Evolutionary conservation across 148 eudicot species (phyloP).

Genomic region (Rhododendron simsii): DNA sequence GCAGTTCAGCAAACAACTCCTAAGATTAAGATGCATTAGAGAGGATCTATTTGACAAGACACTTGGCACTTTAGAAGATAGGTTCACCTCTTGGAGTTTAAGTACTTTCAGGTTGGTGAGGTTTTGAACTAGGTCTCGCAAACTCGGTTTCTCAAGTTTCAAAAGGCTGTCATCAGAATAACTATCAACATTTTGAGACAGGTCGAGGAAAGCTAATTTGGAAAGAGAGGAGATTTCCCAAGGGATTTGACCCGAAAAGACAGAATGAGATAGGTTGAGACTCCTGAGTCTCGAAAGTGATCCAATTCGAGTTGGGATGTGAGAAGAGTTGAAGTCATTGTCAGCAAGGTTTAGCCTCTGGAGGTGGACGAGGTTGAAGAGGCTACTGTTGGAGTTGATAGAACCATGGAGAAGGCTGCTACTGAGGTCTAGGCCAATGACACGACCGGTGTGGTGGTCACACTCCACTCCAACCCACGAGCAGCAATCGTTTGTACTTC

Average conservation of each 20-base stretch:
- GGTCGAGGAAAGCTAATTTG: neutral
- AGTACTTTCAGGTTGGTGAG: constrained; percentile 19
- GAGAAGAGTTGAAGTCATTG: constrained; percentile 26
- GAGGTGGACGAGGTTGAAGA: constrained; percentile 28
- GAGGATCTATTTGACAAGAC: constrained; percentile 16
- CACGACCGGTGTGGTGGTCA: neutral
- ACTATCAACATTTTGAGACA: rapidly evolving
- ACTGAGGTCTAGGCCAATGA: neutral
- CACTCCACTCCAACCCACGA: neutral
- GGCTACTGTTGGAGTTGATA: neutral
- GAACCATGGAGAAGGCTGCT: constrained; percentile 27
- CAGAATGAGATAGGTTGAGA: neutral
- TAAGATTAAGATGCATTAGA: neutral
- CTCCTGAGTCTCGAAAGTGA: neutral
- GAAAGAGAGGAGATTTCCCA: neutral
- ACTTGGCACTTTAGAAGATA: constrained; percentile 23
- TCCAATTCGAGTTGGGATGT: constrained; percentile 14
- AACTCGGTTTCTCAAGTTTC: constrained; percentile 16
- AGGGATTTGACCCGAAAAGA: neutral
- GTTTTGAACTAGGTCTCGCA: constrained; percentile 16
- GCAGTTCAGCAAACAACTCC: constrained; percentile 14
- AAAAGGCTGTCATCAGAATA: neutral
- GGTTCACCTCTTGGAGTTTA: constrained; percentile 1
- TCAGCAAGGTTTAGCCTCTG: constrained; percentile 22
- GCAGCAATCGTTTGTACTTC: neutral